Base-by-base conservation (phyloP, 345 rosid genomes). In the Hevea brasiliensis region DNA sequence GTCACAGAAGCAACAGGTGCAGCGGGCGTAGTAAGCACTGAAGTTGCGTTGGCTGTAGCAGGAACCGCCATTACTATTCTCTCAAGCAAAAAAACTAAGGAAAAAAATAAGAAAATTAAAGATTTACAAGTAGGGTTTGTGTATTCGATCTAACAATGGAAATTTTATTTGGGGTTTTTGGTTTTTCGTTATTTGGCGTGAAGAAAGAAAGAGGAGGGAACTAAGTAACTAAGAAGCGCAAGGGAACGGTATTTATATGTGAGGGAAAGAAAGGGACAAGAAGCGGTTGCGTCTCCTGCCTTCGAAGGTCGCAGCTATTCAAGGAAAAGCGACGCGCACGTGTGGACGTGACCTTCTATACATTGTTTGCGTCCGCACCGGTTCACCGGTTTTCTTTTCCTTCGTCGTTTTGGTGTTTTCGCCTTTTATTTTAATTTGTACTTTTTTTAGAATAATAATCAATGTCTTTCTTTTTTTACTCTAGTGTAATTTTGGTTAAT, bases 41-140 rank as follows among this genome's bases (percentile, higher is more conserved):
- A 32, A 32, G 37, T 32, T 32, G 51, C 15, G 15, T 47, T 11
- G n/a, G 55, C n/a, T 4, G 55, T 50, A 47, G 55, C 77, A 0
- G 82, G 63, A 12, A 29, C 68, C 20, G 77, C 83, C 67, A 84
- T 84, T 86, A 73, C 81, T 48, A n/a, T n/a, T 48, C 72, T 15
- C 9, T 41, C 55, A 40, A 73, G 50, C 37, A 32, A 73, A n/a
- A 35, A 68, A 48, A 47, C 50, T 27, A 14, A 32, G 57, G n/a
- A n/a, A 48, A 44, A 8, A 24, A 27, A 4, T 40, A 14, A 4
- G 41, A 26, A 35, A 11, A 20, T 18, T 0, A 21, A 17, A 6
- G 44, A 32, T 12, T 17, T 60, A 23, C 29, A 54, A 27, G 12
- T 50, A 40, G 27, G 20, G 75, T 32, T 32, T 1, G 37, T 32